Evolutionary conservation across 2,329 filamentous ascomycete species (phyloP), one percentile per base, ranked within the genome.

Genomic region (Arthrobotrys entomopaga): DNA sequence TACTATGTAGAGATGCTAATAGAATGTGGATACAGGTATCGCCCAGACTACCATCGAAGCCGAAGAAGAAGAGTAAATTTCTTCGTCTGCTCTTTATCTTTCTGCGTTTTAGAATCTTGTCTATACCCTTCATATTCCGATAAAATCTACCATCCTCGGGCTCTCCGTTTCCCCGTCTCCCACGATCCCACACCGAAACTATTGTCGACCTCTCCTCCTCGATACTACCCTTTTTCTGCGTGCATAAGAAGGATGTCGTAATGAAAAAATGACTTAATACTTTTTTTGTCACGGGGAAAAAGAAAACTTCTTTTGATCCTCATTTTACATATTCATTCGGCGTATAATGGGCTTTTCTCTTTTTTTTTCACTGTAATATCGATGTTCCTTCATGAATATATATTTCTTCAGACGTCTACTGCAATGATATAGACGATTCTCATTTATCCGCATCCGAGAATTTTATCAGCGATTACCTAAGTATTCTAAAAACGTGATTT

Each of bases 31-130:
- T 46, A 65, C 61, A 86, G 84, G 88, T 84, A 93, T 94, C 81
- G 91, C 91, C 82, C 90, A 91, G 86, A 93, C 90, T 82, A 91
- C 88, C 70, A 86, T 88, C 80, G 89, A 91, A 86, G 88, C 87
- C 76, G 89, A 90, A 76, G 88, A 90, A 82, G 85, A 89, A 78
- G 88, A 90, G 84, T 89, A 89, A 85, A 85, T 80, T 63, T 67
- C 54, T 58, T 63, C 59, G 40, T 54, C 52, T 15, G 1, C 50
- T 67, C 63, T 64, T 58, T n/a, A n/a, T 26, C 60, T 58, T 48
- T 64, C 10, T 43, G 43, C 48, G 34, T 59, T 65, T 58, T 58
- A 26, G 50, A 49, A 46, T 70, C 49, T 16, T 66, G 63, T 74
- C 52, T 67, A 74, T 74, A 74, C 70, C 70, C 70, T 80, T 66